Percentiles rank a stretch among this genome's conserved stretches.
Evolutionary conservation across 139 green algal species (phyloP).

Genomic region (Coelastrella sp.): DNA sequence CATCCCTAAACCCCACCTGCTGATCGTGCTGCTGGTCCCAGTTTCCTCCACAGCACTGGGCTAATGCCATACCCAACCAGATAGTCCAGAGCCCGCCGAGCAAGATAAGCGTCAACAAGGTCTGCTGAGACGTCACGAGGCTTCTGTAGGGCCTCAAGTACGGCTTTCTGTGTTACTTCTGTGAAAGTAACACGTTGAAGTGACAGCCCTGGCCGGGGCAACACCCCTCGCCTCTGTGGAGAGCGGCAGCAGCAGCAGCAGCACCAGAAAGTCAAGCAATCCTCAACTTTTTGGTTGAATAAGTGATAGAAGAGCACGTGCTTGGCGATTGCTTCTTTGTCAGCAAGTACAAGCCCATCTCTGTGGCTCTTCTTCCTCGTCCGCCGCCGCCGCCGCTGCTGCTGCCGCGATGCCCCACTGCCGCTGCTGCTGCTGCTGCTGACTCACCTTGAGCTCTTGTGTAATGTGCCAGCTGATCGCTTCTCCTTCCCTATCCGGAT

Average conservation of each 20-base stretch:
- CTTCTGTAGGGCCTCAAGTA: slow-evolving; percentile 74
- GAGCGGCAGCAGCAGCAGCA: not conserved
- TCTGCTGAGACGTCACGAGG: slow-evolving; percentile 69
- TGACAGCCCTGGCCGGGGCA: not conserved
- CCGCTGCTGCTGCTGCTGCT: not conserved
- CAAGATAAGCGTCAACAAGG: slow-evolving; percentile 94
- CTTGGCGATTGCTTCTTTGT: not conserved
- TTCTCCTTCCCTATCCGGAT: slow-evolving; percentile 96
- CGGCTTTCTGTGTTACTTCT: slow-evolving; percentile 83
- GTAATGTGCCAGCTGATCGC: slow-evolving; percentile 96
- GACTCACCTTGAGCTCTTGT: slow-evolving; percentile 75
- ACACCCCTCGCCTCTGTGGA: slow-evolving; percentile 23
- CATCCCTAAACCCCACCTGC: slow-evolving; percentile 51
- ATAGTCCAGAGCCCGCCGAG: slow-evolving; percentile 90
- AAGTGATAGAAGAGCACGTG: not conserved
- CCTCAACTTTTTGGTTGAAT: not conserved
- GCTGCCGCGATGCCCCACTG: not conserved
- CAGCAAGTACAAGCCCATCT: not conserved
- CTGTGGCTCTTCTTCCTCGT: too few species aligned
- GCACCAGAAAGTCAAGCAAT: not conserved
- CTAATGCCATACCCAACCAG: slow-evolving; percentile 92
- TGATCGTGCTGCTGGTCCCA: slow-evolving; percentile 76
- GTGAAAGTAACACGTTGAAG: slow-evolving; percentile 85
- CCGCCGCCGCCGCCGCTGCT: not conserved
- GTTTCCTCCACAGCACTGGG: slow-evolving; percentile 93